Base-by-base conservation (phyloP, 148 eudicot species). In the Vaccinium macrocarpon region DNA sequence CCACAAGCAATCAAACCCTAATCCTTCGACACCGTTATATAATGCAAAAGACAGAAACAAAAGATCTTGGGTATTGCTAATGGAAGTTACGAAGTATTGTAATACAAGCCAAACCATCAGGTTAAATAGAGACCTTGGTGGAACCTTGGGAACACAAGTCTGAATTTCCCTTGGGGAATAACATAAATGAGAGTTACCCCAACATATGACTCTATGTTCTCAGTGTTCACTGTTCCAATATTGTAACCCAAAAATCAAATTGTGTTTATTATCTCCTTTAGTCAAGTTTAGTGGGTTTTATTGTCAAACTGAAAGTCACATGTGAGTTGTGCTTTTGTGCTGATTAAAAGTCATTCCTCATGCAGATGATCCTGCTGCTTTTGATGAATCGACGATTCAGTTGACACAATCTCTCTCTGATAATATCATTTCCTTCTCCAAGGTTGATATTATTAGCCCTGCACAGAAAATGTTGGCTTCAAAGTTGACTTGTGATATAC, bases 391-490 rank as follows among this genome's bases (percentile, higher is more conserved):
- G 75, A 80, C 84, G 55, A 84, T 82, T 64, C 84, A 88, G 81
- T 84, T 74, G 76, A 84, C 87, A 14, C 86, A 85, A 29, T 81
- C 85, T 64, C 86, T 61, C 56, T 86, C 90, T 49, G 93, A 87
- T 76, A 87, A 89, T 81, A 81, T 80, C 49, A 93, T 96, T 81
- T 91, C 95, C 80, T 93, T 94, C 82, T 91, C 94, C 70, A 87
- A 96, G 85, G 99, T 94, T 82, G 99, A 94, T 88, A 92, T 96
- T 15, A 86, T 96, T 84, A 93, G 97, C 83, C 99, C 99, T 12
- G 72, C 87, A 82, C 96, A 92, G 86, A 96, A 96, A 84, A 59
- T 96, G 86, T 84, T 96, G 88, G 95, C 99, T 81, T 86, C 94
- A 84, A 88, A 85, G 84, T 86, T 96, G 89, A 89, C 94, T 38